Evolutionary conservation across 495 filamentous ascomycete genomes (phyloP), one percentile per base, ranked within the genome.

Genomic region (Daldinia concentrica): DNA sequence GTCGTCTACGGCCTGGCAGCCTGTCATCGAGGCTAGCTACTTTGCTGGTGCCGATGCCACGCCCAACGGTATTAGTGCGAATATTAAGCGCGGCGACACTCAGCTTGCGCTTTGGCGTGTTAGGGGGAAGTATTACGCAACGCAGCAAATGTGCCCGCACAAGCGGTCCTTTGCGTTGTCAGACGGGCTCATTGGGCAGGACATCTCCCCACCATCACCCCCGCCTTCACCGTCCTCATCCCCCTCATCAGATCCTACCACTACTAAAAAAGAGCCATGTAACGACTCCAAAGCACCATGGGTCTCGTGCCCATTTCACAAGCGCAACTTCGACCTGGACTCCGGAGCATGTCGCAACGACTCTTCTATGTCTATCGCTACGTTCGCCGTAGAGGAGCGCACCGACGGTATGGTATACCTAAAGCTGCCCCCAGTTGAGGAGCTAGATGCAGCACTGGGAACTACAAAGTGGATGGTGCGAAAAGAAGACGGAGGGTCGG

Each of bases 91-190:
- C 24, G 92, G 93, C 11, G 94, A 97, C 78, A 97, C 94, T 0
- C 95, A 98, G 78, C 86, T 98, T 4, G 94, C 94, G 17, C 83
- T 98, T 64, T 98, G 95, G 87, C 93, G 93, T 76, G 85, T 98
- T 68, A 87, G 88, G 64, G 95, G 93, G 19, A 86, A 88, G 57
- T 97, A 87, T 81, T 95, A 94, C 76, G 92, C 93, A n/a, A 91
- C 90, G 15, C 95, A 98, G 85, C 94, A 98, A 78, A 98, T 98
- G 95, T 98, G 95, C 78, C 95, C 95, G 14, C 93, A 97, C 81
- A 97, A 97, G 81, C 92, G 94, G 29, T 89, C 94, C 0, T 98
- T 98, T 79, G 91, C 93, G 30, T 86, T 98, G 36, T 91, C 91
- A 0, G 95, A 98, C 76, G 93, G 93, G 5, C 75, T 98, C 1